Conservation (phyloP, 345 rosid genomes). For the Nephelium lappaceum region DNA sequence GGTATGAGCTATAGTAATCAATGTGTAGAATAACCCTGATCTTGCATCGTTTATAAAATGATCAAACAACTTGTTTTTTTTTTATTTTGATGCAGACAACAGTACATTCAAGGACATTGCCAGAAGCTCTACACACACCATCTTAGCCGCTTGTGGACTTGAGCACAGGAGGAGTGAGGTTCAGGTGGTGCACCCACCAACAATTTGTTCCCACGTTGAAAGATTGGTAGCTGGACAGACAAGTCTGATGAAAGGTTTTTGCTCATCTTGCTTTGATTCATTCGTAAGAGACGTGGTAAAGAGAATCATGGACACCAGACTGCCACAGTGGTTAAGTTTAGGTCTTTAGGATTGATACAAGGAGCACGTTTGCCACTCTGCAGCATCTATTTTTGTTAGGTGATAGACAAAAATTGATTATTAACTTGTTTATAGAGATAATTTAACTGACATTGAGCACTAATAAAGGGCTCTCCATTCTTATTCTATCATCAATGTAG, state of each 20-base stretch:
- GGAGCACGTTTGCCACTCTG: conserved; percentile 11
- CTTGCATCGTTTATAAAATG: conserved; percentile 6
- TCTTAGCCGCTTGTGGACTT: conserved; percentile 85
- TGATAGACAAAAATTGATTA: conserved; percentile 35
- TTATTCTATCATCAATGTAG: conserved; percentile 25
- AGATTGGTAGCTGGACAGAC: conserved; percentile 50
- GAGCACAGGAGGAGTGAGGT: conserved; percentile 73
- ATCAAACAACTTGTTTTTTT: conserved; percentile 12
- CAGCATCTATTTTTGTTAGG: conserved; percentile 33
- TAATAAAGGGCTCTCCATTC: conserved; percentile 34
- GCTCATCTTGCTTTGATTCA: conserved; percentile 84
- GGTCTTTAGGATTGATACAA: conserved; percentile 55
- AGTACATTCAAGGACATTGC: conserved; percentile 63
- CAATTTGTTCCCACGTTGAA: conserved; percentile 56
- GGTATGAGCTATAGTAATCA: not conserved
- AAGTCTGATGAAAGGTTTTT: conserved; percentile 77
- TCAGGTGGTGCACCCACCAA: conserved; percentile 52
- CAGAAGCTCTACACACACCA: conserved; percentile 70
- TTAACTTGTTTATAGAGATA: conserved; percentile 34
- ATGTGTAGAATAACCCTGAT: not conserved
- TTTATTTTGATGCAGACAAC: conserved; percentile 48
- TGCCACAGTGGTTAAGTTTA: conserved; percentile 79
- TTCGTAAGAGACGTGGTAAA: conserved; percentile 81
- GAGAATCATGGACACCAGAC: conserved; percentile 72
- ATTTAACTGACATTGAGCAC: conserved; percentile 36